phyloP scores from a whole-genome alignment of 495 filamentous ascomycete species.

The Penicillium bovifimosum region DNA sequence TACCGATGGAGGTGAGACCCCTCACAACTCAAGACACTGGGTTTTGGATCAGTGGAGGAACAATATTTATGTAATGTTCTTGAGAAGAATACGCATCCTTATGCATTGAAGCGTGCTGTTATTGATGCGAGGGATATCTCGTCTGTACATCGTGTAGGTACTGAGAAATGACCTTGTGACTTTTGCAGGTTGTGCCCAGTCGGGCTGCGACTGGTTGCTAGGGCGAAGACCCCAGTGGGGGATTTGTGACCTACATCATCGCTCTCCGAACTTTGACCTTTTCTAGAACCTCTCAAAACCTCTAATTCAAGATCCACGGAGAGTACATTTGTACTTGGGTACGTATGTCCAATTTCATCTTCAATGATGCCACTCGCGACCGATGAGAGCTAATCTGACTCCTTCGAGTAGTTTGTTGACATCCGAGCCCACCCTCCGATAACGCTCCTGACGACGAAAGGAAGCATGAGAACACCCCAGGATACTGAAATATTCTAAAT shows the following conservation, averaged over 20 bases:
- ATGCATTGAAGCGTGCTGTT: too few relatives aligned
- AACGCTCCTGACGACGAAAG: constrained; percentile 4
- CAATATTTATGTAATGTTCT: background rate
- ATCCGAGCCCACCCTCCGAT: constrained; percentile 13
- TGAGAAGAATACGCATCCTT: too few relatives aligned
- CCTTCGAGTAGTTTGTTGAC: constrained; percentile 41
- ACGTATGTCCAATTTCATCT: background rate
- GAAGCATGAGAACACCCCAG: constrained; percentile 8
- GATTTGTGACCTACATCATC: constrained; percentile 22
- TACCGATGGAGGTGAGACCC: background rate
- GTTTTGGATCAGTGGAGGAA: background rate
- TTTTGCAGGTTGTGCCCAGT: constrained; percentile 4
- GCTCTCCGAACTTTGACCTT: constrained; percentile 1
- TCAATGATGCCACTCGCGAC: background rate
- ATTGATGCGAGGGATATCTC: too few relatives aligned
- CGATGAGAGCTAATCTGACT: constrained; percentile 21
- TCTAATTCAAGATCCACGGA: background rate
- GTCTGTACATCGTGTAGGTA: too few relatives aligned
- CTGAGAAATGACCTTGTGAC: background rate
- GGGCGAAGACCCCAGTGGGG: constrained; percentile 35
- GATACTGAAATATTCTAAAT: background rate
- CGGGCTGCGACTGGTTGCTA: constrained; percentile 33
- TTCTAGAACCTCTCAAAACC: constrained; percentile 7
- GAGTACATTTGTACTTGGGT: background rate
- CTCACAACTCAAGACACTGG: background rate